Conservation (phyloP, 345 rosid genomes). For the Lepidium didymum region DNA sequence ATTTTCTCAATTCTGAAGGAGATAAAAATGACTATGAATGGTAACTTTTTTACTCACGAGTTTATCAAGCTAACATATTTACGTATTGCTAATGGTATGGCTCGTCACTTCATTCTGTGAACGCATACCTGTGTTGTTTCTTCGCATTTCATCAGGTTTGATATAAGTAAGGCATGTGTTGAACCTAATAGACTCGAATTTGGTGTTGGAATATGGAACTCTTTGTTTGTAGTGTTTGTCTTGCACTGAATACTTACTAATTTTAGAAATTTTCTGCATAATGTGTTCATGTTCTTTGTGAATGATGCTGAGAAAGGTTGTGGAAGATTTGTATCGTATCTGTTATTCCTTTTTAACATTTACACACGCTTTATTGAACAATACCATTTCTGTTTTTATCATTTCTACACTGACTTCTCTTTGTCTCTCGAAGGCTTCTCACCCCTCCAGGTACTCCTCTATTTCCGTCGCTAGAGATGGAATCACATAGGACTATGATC, state of each 20-base stretch:
- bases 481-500: constrained; percentile 67
- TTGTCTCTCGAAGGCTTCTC: constrained; percentile 62
- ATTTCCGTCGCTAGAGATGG: constrained; percentile 95
- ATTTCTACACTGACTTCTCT: neutral
- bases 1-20: constrained; percentile 83
- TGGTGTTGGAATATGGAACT: neutral
- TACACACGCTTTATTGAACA: neutral
- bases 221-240: neutral
- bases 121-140: neutral
- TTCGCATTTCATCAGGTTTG: neutral
- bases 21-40: constrained; percentile 98
- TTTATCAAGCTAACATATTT: neutral
- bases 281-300: neutral
- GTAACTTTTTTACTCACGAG: constrained; percentile 32
- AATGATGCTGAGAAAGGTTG: neutral
- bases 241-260: neutral
- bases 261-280: neutral
- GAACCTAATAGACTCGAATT: neutral
- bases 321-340: neutral
- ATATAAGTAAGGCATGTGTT: neutral
- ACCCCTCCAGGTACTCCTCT: constrained; percentile 98
- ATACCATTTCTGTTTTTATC: neutral
- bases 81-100: neutral
- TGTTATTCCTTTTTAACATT: neutral
- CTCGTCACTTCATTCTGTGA: neutral